Base-by-base conservation (phyloP, 2,329 filamentous ascomycete genomes). In the Calonectria pauciramosa region DNA sequence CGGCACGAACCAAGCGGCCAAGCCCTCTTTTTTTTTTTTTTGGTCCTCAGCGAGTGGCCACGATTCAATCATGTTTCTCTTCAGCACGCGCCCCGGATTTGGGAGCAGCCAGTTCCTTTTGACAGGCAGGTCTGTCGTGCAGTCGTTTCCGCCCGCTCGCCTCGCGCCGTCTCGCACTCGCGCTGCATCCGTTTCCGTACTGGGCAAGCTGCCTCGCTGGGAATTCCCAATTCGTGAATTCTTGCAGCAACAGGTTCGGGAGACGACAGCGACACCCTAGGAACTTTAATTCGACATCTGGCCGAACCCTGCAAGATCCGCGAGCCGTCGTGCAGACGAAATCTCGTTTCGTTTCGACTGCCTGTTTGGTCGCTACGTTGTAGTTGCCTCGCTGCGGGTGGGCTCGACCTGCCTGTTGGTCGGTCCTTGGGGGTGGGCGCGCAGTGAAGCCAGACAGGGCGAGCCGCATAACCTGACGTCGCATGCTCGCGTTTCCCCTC, bases 271-370 rank as follows among this genome's bases (percentile, higher is more conserved):
- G 68, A 65, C 60, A 63, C 68, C 74, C 70, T 52, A 56, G 49
- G 64, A 79, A 78, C 77, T 77, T 68, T 79, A 76, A 67, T 78
- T 75, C 36, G 70, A 80, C 76, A 63, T 67, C 71, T 56, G 63
- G 9, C 34, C 1, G 47, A 20, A 11, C 41, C 32, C 26, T 38
- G 38, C 23, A 56, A 30, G 38, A 56, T 49, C 28, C 28, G 38
- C 44, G 26, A 32, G 44, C 32, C 32, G n/a, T 63, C 36, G 49
- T 51, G 9, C 16, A 36, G 38, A 32, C 32, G 38, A 30, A 51
- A 51, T 60, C 6, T 70, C 49, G 47, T 49, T 49, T 68, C 65
- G 49, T 68, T 28, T 47, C 34, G 32, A 52, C 60, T 72, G 52
- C 26, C 32, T 51, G 32, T 54, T 66, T 51, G 14, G 34, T 26